These are phyloP conservation scores for Venturia carpophila DNA, from an alignment of 2,329 filamentous ascomycete species.

Conservation along the genomic window DNA sequence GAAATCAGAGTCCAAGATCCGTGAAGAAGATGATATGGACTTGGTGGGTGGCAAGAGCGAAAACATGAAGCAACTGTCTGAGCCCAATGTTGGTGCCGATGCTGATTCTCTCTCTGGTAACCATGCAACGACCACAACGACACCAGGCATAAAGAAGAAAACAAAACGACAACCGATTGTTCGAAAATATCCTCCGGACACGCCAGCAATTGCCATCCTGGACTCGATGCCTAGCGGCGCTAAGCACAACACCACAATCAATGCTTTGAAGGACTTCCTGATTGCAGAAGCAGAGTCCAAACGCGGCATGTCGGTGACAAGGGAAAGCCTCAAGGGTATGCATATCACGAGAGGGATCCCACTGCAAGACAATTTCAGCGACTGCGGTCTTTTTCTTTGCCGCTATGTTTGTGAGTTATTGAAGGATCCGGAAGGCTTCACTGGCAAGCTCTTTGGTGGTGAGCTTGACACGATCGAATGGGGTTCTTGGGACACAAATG, in stretches of 20 bases:
- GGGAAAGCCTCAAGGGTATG: constrained; percentile 48
- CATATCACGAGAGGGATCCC: constrained; percentile 66
- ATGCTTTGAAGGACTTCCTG: constrained; percentile 68
- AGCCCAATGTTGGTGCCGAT: not conserved
- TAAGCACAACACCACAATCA: constrained; percentile 56
- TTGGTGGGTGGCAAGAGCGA: not conserved
- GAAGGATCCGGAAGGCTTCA: constrained; percentile 62
- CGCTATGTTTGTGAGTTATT: constrained; percentile 81
- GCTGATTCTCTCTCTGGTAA: not conserved
- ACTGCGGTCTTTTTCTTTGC: constrained; percentile 83
- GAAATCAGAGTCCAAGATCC: not conserved
- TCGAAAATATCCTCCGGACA: constrained; percentile 21
- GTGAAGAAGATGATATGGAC: not conserved
- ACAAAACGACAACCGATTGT: constrained; percentile 17
- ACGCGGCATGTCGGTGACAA: constrained; percentile 40
- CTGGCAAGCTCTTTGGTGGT: constrained; percentile 56
- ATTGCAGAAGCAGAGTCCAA: constrained; percentile 62
- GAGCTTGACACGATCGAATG: constrained; percentile 53
- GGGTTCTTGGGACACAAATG: constrained; percentile 45
- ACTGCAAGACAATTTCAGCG: constrained; percentile 71
- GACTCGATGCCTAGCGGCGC: constrained; percentile 65
- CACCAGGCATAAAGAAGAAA: constrained; percentile 22
- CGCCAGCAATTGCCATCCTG: constrained; percentile 51
- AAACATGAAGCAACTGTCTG: not conserved
- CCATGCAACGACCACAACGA: not conserved